Evolutionary conservation across 306 rosid genomes (phyloP).

Genomic region (Malus fusca): DNA sequence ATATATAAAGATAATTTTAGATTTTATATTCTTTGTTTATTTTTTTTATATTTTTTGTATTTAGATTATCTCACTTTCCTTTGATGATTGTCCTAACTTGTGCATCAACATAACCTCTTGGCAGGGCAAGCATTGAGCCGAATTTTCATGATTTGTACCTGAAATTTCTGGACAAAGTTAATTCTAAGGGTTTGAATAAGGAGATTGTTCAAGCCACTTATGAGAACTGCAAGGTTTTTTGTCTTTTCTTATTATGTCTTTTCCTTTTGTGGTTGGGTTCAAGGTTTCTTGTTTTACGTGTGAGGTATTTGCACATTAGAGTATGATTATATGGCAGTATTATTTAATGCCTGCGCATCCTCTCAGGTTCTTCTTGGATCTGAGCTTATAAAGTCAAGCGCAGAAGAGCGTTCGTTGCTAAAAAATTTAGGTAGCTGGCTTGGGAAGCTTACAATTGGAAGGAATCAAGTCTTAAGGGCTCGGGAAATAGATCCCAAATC

Average conservation of each 20-base stretch:
- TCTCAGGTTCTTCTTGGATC: slow-evolving; percentile 94
- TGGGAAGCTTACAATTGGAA: slow-evolving; percentile 93
- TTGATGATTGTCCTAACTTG: not conserved
- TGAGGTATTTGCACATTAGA: not conserved
- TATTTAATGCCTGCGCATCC: not conserved
- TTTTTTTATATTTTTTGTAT: not conserved
- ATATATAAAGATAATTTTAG: not conserved
- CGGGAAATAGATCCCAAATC: slow-evolving; percentile 98
- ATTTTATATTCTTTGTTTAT: no score
- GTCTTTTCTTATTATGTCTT: not conserved
- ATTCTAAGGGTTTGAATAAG: slow-evolving; percentile 69
- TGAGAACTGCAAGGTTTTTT: slow-evolving; percentile 93
- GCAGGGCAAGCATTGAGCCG: slow-evolving; percentile 97
- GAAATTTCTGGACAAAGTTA: slow-evolving; percentile 83
- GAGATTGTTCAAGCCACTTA: slow-evolving; percentile 88
- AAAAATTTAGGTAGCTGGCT: slow-evolving; percentile 99
- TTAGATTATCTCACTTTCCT: not conserved
- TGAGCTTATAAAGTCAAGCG: slow-evolving; percentile 90
- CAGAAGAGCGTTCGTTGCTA: slow-evolving; percentile 95
- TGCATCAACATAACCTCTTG: slow-evolving; percentile 4
- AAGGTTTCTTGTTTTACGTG: not conserved
- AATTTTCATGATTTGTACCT: slow-evolving; percentile 93
- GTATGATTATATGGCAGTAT: not conserved
- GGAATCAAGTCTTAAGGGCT: slow-evolving; percentile 91
- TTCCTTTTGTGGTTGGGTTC: not conserved